These are phyloP conservation scores for Melaleuca quinquenervia DNA, from an alignment of 345 rosid species.

Conservation along the genomic window DNA sequence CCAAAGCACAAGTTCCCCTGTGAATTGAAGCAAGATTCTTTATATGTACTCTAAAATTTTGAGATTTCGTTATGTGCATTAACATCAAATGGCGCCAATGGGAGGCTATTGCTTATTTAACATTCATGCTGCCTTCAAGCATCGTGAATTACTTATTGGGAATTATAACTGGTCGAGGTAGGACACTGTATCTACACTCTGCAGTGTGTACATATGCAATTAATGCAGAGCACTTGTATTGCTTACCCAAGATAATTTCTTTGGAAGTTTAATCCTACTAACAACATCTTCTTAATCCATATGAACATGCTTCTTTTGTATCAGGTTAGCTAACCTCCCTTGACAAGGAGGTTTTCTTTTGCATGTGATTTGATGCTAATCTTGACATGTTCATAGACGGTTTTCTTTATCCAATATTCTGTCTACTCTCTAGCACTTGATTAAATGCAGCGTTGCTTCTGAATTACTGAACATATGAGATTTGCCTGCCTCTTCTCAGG, in stretches of 20 bases:
- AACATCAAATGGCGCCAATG: not conserved
- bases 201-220: not conserved
- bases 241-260: not conserved
- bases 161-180: not conserved
- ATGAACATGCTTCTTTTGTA: not conserved
- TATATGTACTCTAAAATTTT: not conserved
- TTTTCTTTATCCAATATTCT: not conserved
- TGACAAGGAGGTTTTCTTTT: not conserved
- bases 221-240: not conserved
- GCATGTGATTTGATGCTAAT: not conserved
- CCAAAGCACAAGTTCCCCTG: not conserved
- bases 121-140: not conserved
- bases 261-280: not conserved
- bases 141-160: not conserved
- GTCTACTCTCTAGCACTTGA: not conserved
- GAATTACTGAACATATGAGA: not conserved
- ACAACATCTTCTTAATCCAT: not conserved
- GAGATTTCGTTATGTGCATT: not conserved
- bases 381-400: not conserved
- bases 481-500: slow-evolving; percentile 27
- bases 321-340: not conserved
- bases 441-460: not conserved
- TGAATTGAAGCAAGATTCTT: not conserved
- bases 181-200: not conserved
- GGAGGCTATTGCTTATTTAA: not conserved